These are phyloP conservation scores for Quercus aquifolioides DNA, from an alignment of 306 rosid species.

Conservation along the genomic window DNA sequence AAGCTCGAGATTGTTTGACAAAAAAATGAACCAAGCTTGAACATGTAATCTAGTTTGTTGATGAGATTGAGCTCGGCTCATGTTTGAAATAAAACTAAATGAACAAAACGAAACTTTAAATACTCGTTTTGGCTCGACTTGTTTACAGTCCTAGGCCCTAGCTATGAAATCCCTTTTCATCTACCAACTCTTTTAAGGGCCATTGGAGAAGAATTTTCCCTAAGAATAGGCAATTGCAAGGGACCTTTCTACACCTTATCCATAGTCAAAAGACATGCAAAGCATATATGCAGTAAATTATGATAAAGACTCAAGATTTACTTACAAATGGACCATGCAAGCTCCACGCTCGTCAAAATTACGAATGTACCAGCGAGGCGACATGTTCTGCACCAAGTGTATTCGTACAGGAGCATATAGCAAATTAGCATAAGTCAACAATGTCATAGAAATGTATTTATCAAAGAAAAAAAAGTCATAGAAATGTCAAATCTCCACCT, in stretches of 20 bases:
- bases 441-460: not conserved
- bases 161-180: not conserved
- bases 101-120: too few relatives aligned
- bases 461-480: too few relatives aligned
- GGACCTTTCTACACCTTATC: not conserved
- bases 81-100: too few relatives aligned
- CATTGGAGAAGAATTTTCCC: not conserved
- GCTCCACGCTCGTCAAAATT: conserved; percentile 57
- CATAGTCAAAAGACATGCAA: not conserved
- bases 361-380: conserved; percentile 86
- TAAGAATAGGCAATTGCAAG: not conserved
- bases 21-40: too few relatives aligned
- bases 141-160: not conserved
- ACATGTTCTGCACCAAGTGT: conserved; percentile 54
- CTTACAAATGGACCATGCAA: conserved; percentile 79
- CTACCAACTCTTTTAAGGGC: not conserved
- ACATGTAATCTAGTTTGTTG: too few relatives aligned
- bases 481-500: not conserved
- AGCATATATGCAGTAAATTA: conserved; percentile 3
- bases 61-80: too few relatives aligned
- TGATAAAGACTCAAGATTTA: conserved; percentile 12
- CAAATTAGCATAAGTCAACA: conserved; percentile 8
- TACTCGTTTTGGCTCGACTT: too few relatives aligned
- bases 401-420: not conserved
- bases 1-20: too few relatives aligned